Conservation (phyloP, 805 yeast genomes). For the Schizosaccharomyces lindneri region DNA sequence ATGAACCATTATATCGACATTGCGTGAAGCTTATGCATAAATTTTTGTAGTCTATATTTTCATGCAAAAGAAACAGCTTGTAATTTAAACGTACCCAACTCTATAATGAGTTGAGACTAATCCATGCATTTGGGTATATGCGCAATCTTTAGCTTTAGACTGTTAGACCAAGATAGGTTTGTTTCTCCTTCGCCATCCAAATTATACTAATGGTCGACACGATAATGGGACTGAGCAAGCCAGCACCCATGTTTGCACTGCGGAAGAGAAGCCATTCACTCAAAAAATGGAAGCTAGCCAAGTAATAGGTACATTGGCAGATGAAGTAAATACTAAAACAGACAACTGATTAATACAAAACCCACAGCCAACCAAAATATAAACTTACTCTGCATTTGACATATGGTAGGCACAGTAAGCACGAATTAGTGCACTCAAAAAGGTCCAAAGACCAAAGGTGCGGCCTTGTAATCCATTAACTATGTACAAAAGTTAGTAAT, state of each 20-base stretch:
- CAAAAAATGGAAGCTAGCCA: conserved; percentile 67
- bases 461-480: conserved; percentile 54
- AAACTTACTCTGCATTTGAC: conserved; percentile 24
- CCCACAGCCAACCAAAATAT: background rate
- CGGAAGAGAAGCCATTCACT: conserved; percentile 58
- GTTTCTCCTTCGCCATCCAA: conserved; percentile 56
- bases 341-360: background rate
- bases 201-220: conserved; percentile 34
- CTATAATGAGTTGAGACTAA: no score
- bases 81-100: no score
- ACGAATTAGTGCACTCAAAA: conserved; percentile 62
- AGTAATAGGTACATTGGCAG: conserved; percentile 51
- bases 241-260: conserved; percentile 67
- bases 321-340: conserved; percentile 33
- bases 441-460: conserved; percentile 96
- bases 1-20: no score
- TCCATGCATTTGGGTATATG: no score
- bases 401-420: conserved; percentile 66
- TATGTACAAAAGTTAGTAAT: conserved; percentile 2
- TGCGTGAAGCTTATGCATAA: no score
- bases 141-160: background rate
- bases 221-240: conserved; percentile 68
- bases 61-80: no score
- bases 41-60: no score
- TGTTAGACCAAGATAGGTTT: conserved; percentile 22